Evolutionary conservation across 2,329 filamentous ascomycete species (phyloP).

Genomic region (Monascus ruber): DNA sequence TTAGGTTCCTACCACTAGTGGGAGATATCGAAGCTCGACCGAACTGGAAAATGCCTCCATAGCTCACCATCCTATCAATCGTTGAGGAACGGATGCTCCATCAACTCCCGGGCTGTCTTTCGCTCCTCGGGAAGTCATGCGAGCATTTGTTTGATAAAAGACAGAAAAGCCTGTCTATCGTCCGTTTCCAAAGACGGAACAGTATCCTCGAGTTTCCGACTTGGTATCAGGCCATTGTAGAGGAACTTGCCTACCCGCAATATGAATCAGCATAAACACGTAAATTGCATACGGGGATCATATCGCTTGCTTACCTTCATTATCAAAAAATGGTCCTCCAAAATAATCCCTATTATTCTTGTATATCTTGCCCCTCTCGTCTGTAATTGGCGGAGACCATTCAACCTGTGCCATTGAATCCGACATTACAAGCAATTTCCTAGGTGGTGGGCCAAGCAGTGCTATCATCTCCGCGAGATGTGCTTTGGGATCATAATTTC

Average conservation of each 20-base stretch:
- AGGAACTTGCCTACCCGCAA: conserved; percentile 5
- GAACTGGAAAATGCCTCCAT: no score
- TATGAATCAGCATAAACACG: background rate
- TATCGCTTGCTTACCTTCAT: conserved; percentile 7
- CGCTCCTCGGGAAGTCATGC: conserved; percentile 17
- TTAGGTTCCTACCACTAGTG: no score
- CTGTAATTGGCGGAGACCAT: conserved; percentile 9
- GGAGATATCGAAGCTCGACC: no score
- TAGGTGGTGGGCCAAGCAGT: conserved; percentile 25
- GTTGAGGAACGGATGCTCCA: conserved; percentile 20
- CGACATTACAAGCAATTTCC: conserved; percentile 13
- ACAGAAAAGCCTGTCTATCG: conserved; percentile 16
- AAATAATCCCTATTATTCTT: conserved; percentile 11
- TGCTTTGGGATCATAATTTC: conserved; percentile 18
- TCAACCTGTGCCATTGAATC: conserved; percentile 4
- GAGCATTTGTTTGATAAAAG: conserved; percentile 17
- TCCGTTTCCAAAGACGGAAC: conserved; percentile 10
- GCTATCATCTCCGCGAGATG: conserved; percentile 33
- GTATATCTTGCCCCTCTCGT: conserved; percentile 6
- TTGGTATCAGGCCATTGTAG: conserved; percentile 8
- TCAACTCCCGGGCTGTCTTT: conserved; percentile 17
- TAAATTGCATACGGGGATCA: no score
- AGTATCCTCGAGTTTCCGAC: conserved; percentile 7
- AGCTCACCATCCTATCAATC: background rate
- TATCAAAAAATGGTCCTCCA: conserved; percentile 15